Conservation (phyloP, 2,329 filamentous ascomycete genomes). For the Sarocladium strictum region DNA sequence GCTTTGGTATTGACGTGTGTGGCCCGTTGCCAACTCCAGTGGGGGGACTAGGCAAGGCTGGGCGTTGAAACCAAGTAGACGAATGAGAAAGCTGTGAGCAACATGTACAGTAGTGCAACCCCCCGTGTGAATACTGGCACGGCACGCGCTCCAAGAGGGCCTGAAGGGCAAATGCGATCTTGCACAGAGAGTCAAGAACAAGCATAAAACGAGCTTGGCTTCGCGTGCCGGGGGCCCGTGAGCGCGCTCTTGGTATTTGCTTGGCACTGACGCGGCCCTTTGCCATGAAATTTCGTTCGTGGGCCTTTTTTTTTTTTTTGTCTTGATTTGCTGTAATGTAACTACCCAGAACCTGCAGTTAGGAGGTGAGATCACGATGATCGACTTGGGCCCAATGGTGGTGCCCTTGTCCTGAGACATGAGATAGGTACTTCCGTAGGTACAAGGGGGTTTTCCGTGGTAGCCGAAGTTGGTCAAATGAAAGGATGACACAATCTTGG, state of each 20-base stretch:
- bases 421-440: no score
- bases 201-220: background rate
- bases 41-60: background rate
- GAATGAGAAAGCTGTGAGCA: background rate
- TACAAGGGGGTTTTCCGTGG: no score
- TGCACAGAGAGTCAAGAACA: background rate
- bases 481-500: no score
- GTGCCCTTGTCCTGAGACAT: no score
- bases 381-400: no score
- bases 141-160: no score
- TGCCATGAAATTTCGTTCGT: background rate
- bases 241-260: background rate
- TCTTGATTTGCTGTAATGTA: background rate
- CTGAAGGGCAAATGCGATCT: no score
- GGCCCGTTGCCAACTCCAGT: background rate
- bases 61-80: background rate
- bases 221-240: background rate
- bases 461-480: no score
- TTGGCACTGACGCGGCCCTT: slow-evolving; percentile 8
- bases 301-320: background rate
- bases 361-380: no score
- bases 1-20: slow-evolving; percentile 3
- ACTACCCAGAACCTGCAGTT: no score
- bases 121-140: no score
- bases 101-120: no score